Percentiles rank a stretch among this genome's conserved stretches.
Conservation (phyloP, 2,329 filamentous ascomycete species). For the Sclerotinia trifoliorum region DNA sequence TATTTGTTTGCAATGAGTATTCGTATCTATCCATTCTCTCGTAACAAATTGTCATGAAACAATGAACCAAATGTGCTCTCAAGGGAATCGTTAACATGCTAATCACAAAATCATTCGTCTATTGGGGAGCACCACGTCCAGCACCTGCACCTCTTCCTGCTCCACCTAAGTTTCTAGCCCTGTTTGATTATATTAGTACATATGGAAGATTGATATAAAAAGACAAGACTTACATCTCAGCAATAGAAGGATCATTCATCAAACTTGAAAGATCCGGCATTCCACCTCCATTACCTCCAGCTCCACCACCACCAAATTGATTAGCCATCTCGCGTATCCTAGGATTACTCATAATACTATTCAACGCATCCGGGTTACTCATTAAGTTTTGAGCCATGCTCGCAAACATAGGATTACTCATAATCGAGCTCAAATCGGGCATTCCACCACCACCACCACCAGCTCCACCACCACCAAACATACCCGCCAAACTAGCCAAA, state of each 20-base stretch:
- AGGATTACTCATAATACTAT: constrained; percentile 92
- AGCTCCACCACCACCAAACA: constrained; percentile 62
- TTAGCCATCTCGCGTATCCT: constrained; percentile 83
- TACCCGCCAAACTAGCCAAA: constrained; percentile 66
- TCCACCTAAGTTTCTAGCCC: constrained; percentile 21
- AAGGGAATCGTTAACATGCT: constrained; percentile 6
- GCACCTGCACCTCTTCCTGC: constrained; percentile 20
- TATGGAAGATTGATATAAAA: neutral
- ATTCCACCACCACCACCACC: constrained; percentile 70
- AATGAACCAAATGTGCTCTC: neutral
- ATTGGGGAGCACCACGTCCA: constrained; percentile 18
- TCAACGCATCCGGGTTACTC: constrained; percentile 92
- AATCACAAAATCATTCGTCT: neutral
- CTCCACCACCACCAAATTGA: constrained; percentile 62
- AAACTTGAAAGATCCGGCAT: constrained; percentile 84
- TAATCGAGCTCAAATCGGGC: constrained; percentile 82
- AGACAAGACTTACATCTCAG: constrained; percentile 74
- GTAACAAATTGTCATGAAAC: neutral
- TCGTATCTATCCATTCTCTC: neutral
- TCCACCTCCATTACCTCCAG: constrained; percentile 60
- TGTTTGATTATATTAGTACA: constrained; percentile 13
- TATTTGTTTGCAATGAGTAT: neutral
- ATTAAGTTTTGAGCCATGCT: constrained; percentile 97
- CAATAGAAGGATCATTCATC: constrained; percentile 90
- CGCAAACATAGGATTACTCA: constrained; percentile 98